Evolutionary conservation across 2,329 filamentous ascomycete species (phyloP).

Genomic region (Botrytis cinerea): DNA sequence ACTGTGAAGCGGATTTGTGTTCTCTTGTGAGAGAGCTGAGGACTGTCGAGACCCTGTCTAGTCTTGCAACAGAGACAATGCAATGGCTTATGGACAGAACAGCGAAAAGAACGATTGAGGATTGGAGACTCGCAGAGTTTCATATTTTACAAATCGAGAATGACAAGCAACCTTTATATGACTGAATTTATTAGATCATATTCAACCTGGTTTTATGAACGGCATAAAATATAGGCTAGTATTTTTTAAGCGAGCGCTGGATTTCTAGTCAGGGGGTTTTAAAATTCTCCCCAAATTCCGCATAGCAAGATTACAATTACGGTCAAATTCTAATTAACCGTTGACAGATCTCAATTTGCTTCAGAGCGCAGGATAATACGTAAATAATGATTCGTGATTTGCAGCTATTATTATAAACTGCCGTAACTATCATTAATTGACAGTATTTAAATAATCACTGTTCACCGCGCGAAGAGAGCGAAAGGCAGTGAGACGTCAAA

Average conservation of each 20-base stretch:
- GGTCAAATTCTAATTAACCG: rapidly evolving
- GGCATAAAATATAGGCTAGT: neutral
- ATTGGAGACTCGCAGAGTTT: neutral
- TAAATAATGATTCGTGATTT: neutral
- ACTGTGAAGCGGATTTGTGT: too few relatives aligned
- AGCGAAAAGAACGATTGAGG: neutral
- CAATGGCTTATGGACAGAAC: neutral
- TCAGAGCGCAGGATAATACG: neutral
- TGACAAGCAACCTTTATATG: neutral
- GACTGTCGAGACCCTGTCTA: neutral
- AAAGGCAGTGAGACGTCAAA: too few relatives aligned
- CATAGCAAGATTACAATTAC: neutral
- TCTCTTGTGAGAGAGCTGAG: neutral
- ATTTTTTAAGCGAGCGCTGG: neutral
- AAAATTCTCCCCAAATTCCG: too few relatives aligned
- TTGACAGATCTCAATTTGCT: too few relatives aligned
- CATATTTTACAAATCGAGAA: neutral
- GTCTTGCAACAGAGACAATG: neutral
- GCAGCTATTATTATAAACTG: neutral
- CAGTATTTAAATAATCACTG: neutral
- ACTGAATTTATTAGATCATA: neutral
- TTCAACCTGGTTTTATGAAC: rapidly evolving
- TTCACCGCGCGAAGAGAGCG: neutral
- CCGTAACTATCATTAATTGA: neutral
- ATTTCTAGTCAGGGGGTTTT: neutral